These are phyloP conservation scores for Lineolata rhizophorae DNA, from an alignment of 495 filamentous ascomycete species.

Conservation along the genomic window DNA sequence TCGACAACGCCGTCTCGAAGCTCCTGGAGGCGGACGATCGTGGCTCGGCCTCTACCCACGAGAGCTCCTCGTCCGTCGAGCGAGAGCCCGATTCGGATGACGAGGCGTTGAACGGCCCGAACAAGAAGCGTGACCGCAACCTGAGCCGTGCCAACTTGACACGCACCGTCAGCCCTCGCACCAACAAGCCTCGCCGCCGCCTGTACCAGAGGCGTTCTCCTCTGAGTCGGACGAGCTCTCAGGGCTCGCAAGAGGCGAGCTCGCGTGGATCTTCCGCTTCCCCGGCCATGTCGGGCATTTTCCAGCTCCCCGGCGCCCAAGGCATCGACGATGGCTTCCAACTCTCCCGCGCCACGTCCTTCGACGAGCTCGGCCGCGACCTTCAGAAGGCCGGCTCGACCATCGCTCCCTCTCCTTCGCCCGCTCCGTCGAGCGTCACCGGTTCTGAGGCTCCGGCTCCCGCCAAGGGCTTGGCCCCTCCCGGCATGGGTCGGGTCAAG, in stretches of 20 bases:
- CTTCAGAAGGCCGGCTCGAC: not conserved
- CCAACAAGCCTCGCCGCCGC: constrained; percentile 4
- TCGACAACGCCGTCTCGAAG: constrained; percentile 34
- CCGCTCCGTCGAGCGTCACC: not conserved
- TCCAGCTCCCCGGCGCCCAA: not conserved
- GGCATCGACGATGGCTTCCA: not conserved
- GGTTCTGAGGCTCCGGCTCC: not conserved
- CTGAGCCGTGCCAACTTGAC: constrained; percentile 19
- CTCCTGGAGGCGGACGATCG: constrained; percentile 29
- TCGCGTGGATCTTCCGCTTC: not conserved
- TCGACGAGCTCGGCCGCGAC: not conserved
- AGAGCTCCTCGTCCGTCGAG: constrained; percentile 24
- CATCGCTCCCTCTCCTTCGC: no score
- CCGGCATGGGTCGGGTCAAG: not conserved
- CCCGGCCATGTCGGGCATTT: not conserved
- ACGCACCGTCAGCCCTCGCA: constrained; percentile 6
- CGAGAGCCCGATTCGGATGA: constrained; percentile 26
- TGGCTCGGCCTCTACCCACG: constrained; percentile 16
- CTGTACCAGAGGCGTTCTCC: not conserved
- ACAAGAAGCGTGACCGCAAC: constrained; percentile 26
- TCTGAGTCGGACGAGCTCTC: not conserved
- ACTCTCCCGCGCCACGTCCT: not conserved
- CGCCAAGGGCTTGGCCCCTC: not conserved
- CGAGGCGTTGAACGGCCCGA: constrained; percentile 18
- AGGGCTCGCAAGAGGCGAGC: not conserved